These are phyloP conservation scores for Carpinus viminea DNA, from an alignment of 306 rosid genomes.

Conservation along the genomic window DNA sequence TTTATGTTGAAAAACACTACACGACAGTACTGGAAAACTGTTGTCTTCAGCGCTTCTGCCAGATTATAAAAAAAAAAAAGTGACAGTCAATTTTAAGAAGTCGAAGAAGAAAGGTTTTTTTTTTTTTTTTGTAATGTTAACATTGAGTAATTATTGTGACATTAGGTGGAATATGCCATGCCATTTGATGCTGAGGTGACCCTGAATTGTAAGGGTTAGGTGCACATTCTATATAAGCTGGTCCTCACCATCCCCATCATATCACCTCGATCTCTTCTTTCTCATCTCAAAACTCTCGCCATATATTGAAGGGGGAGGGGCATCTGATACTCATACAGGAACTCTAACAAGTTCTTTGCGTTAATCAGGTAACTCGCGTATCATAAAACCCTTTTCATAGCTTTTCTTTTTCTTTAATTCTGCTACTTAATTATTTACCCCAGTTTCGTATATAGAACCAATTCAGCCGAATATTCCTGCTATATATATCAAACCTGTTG, in stretches of 20 bases:
- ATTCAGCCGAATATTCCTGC: too few species aligned
- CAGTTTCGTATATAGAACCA: too few species aligned
- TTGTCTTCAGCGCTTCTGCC: not conserved
- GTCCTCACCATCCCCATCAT: too few species aligned
- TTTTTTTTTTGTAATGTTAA: too few species aligned
- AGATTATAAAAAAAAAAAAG: not conserved
- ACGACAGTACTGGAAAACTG: too few species aligned
- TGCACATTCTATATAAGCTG: not conserved
- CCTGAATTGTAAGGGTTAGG: not conserved
- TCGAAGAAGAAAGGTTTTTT: not conserved
- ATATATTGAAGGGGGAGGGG: too few species aligned
- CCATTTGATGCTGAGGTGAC: not conserved
- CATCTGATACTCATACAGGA: not conserved
- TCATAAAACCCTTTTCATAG: not conserved
- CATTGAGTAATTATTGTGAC: not conserved
- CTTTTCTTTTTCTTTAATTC: not conserved
- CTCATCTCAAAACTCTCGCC: not conserved
- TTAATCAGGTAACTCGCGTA: not conserved
- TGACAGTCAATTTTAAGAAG: not conserved
- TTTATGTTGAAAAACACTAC: not conserved
- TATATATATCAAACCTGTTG: too few species aligned
- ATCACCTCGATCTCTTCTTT: not conserved
- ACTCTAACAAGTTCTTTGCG: not conserved
- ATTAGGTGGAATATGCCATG: not conserved
- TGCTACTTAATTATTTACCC: not conserved